Base-by-base conservation (phyloP, 2,329 filamentous ascomycete genomes). In the Ophiostoma sp. region DNA sequence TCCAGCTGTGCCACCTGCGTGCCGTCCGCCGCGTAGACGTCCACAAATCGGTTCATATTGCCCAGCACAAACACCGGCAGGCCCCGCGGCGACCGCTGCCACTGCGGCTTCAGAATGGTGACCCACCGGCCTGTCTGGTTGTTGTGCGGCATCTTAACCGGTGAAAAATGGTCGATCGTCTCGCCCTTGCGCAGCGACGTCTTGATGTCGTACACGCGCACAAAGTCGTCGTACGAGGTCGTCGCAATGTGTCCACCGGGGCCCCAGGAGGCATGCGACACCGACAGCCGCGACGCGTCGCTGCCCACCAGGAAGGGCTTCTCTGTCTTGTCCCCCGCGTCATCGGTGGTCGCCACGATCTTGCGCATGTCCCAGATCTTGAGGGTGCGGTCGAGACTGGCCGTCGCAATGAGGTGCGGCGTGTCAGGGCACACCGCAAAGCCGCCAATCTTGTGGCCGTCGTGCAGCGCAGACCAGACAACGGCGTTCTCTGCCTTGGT, bases 31-130 rank as follows among this genome's bases (percentile, higher is more conserved):
- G 89, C 90, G 76, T 90, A 99, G 0, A 99, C 85, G 75, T 99
- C 95, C 1, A 98, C 92, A 74, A 97, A 98, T 1, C 95, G 87
- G 76, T 96, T 97, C 95, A 98, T 98, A 73, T 98, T 99, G 1
- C 92, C 95, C 69, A 99, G 94, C 38, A 87, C 91, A 74, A 99
- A 93, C 70, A 94, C 92, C 71, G 96, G 89, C 5, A 96, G 87
- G 7, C 89, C 88, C 45, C 84, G 80, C 0, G 95, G 94, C 63
- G 85, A 84, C 44, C 85, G 82, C 77, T 99, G 95, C 95, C 95
- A 99, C 74, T 97, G 92, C 0, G 76, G 95, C 84, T 83, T 96
- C 76, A 83, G 77, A 45, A 85, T 97, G 0, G 92, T 96, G 0
- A 97, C 93, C 92, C 92, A 97, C 68, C 93, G 84, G 0, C 94